These are phyloP conservation scores for Emmonsia crescens DNA, from an alignment of 2,329 filamentous ascomycete species.

Conservation along the genomic window DNA sequence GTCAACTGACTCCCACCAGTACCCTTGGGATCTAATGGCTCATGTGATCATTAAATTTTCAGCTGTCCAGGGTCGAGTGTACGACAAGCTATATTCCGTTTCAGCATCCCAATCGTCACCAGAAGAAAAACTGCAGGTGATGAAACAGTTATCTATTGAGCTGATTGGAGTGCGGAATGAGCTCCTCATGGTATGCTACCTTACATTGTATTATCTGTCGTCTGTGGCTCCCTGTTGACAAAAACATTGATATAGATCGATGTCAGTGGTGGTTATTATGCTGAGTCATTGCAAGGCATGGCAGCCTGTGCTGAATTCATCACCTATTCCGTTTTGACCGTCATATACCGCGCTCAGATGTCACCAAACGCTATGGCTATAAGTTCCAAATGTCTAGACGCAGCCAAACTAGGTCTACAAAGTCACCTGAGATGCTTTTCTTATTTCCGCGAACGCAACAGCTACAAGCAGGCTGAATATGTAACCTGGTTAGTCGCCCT, in stretches of 20 bases:
- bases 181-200: conserved; percentile 13
- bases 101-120: conserved; percentile 13
- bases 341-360: conserved; percentile 29
- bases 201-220: not conserved
- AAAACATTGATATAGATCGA: conserved; percentile 16
- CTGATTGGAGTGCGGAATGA: conserved; percentile 17
- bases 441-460: conserved; percentile 17
- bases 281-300: conserved; percentile 17
- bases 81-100: conserved; percentile 43
- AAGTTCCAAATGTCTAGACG: conserved; percentile 19
- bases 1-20: conserved; percentile 7
- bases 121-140: conserved; percentile 10
- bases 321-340: conserved; percentile 25
- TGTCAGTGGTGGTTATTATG: conserved; percentile 11
- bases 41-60: conserved; percentile 46
- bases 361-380: conserved; percentile 18
- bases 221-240: conserved; percentile 10
- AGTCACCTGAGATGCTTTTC: conserved; percentile 20
- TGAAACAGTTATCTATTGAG: conserved; percentile 16
- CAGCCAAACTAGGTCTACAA: conserved; percentile 17
- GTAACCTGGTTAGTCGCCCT: conserved; percentile 16
- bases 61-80: conserved; percentile 48
- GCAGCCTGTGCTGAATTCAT: conserved; percentile 26
- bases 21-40: conserved; percentile 38
- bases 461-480: conserved; percentile 21